Percentiles rank a stretch among this genome's conserved stretches.
Conservation (phyloP, 768 basidiomycete genomes). For the Obba rivulosa region DNA sequence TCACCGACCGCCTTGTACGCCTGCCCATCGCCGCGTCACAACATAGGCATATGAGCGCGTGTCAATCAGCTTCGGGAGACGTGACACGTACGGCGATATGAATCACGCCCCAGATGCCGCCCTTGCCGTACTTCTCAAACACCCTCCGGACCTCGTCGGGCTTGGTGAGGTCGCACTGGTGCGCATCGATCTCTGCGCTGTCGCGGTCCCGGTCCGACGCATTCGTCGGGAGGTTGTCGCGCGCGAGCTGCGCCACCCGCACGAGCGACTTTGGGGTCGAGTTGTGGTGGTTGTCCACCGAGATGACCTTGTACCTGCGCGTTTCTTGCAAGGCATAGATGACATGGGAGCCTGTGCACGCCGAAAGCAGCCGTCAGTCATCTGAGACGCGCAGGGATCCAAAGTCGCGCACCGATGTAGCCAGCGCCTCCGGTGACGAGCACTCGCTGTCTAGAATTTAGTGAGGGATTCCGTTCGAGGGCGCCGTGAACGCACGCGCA, state of each 20-base stretch:
- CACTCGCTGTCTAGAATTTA: slow-evolving; percentile 41
- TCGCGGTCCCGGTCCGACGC: slow-evolving; percentile 65
- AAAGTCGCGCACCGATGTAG: slow-evolving; percentile 64
- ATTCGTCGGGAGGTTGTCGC: slow-evolving; percentile 59
- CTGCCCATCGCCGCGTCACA: slow-evolving; percentile 30
- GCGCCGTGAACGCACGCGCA: no score
- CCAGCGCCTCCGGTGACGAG: slow-evolving; percentile 81
- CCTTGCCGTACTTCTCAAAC: slow-evolving; percentile 81
- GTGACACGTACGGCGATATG: slow-evolving; percentile 78
- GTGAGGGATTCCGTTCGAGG: neutral
- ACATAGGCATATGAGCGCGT: neutral
- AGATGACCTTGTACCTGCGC: slow-evolving; percentile 85
- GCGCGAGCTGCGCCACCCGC: slow-evolving; percentile 77
- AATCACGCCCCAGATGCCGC: slow-evolving; percentile 93
- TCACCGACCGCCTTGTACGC: slow-evolving; percentile 98
- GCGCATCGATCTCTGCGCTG: slow-evolving; percentile 66
- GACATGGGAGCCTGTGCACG: slow-evolving; percentile 79
- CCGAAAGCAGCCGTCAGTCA: neutral
- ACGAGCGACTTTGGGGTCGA: slow-evolving; percentile 71
- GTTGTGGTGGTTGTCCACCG: slow-evolving; percentile 94
- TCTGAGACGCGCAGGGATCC: neutral
- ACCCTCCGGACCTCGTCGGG: slow-evolving; percentile 67
- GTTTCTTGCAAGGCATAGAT: slow-evolving; percentile 83
- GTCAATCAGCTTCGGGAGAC: slow-evolving; percentile 1
- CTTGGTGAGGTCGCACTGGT: slow-evolving; percentile 71